Evolutionary conservation across 139 green algal species (phyloP).

Genomic region (Chlorokybus atmophyticus): DNA sequence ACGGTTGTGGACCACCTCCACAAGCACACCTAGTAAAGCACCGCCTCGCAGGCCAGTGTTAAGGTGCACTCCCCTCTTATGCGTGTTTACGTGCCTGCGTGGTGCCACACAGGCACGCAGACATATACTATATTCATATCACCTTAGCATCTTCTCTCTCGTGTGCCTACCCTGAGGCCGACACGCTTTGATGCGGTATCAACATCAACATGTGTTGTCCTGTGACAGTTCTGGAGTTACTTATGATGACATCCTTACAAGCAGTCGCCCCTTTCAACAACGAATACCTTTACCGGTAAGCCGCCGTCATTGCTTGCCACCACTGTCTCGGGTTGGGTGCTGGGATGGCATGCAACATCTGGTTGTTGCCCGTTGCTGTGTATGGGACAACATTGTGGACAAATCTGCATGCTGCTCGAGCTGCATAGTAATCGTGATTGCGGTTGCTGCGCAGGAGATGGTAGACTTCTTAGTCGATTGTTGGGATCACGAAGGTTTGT

Average conservation of each 20-base stretch:
- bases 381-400: not conserved
- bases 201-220: too few relatives aligned
- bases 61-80: too few relatives aligned
- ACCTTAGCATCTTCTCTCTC: too few relatives aligned
- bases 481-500: slow-evolving; percentile 34
- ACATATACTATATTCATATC: too few relatives aligned
- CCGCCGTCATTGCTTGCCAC: not conserved
- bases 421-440: slow-evolving; percentile 1
- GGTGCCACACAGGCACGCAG: too few relatives aligned
- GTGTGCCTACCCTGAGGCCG: too few relatives aligned
- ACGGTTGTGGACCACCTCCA: too few relatives aligned
- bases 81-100: too few relatives aligned
- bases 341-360: slow-evolving; percentile 3
- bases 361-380: not conserved
- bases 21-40: too few relatives aligned
- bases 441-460: slow-evolving; percentile 24
- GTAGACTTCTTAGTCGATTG: slow-evolving; percentile 32
- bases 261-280: slow-evolving; percentile 18
- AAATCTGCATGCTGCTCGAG: not conserved
- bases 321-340: not conserved
- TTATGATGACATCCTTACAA: slow-evolving; percentile 28
- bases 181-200: too few relatives aligned
- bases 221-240: slow-evolving; percentile 21
- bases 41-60: too few relatives aligned
- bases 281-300: slow-evolving; percentile 15